phyloP scores from a whole-genome alignment of 208 protist genomes.

The Acanthamoeba culbertsoni region DNA sequence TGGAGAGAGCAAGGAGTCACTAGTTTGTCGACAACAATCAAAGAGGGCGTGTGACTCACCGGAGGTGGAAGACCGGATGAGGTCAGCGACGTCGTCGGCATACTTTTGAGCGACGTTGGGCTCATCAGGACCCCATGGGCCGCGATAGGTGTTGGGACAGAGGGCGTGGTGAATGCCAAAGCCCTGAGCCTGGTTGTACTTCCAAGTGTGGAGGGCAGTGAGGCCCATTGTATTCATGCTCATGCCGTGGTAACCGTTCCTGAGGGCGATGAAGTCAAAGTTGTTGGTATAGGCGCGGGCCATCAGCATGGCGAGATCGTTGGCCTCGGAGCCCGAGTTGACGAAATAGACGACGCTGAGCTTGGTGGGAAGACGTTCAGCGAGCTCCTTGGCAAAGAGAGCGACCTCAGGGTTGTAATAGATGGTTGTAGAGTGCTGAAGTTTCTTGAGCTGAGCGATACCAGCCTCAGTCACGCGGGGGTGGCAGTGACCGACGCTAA shows the following conservation, averaged over 20 bases:
- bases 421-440: slow-evolving; percentile 81
- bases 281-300: slow-evolving; percentile 72
- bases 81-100: slow-evolving; percentile 61
- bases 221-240: slow-evolving; percentile 67
- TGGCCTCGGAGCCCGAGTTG: slow-evolving; percentile 88
- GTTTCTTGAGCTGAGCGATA: slow-evolving; percentile 71
- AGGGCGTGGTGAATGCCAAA: slow-evolving; percentile 66
- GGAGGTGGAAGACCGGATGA: slow-evolving; percentile 64
- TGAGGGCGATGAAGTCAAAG: slow-evolving; percentile 73
- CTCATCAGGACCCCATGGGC: slow-evolving; percentile 58
- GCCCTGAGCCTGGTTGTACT: slow-evolving; percentile 67
- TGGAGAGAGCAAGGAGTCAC: background rate
- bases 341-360: slow-evolving; percentile 82
- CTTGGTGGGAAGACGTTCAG: slow-evolving; percentile 65
- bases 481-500: slow-evolving; percentile 83
- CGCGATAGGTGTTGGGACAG: slow-evolving; percentile 65
- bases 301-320: slow-evolving; percentile 84
- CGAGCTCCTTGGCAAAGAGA: slow-evolving; percentile 71
- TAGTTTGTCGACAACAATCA: background rate
- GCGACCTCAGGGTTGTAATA: slow-evolving; percentile 75
- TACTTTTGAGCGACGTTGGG: slow-evolving; percentile 68
- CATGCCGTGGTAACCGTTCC: slow-evolving; percentile 83
- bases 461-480: slow-evolving; percentile 76
- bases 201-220: slow-evolving; percentile 74
- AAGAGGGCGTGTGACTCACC: slow-evolving; percentile 9